Conservation (phyloP, 2,329 filamentous ascomycete species). For the Colletotrichum camelliae region DNA sequence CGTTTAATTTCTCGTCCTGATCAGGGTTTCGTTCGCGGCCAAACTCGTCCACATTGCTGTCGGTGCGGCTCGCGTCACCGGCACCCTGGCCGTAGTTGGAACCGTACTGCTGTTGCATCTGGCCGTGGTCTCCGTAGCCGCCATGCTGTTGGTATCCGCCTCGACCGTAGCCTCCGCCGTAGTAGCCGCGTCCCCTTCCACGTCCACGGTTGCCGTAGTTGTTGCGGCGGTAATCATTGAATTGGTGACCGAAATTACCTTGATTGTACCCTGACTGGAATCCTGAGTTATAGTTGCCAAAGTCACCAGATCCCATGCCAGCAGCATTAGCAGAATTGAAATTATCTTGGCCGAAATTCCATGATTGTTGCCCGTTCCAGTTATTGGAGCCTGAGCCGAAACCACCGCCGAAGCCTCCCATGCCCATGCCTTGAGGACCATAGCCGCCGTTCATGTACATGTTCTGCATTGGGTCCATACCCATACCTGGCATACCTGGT, state of each 20-base stretch:
- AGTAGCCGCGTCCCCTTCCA: constrained; percentile 69
- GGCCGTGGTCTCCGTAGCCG: constrained; percentile 41
- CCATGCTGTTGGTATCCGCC: constrained; percentile 57
- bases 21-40: constrained; percentile 34
- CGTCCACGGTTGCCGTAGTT: constrained; percentile 71
- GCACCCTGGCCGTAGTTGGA: constrained; percentile 23
- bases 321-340: constrained; percentile 85
- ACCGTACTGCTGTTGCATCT: constrained; percentile 21
- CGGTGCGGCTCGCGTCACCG: constrained; percentile 24
- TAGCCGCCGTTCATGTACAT: constrained; percentile 83
- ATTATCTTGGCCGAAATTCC: constrained; percentile 88
- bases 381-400: constrained; percentile 69
- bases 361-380: constrained; percentile 82
- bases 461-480: constrained; percentile 83
- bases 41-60: constrained; percentile 43
- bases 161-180: constrained; percentile 58
- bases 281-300: constrained; percentile 79
- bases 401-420: constrained; percentile 76
- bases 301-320: constrained; percentile 82
- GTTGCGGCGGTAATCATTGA: constrained; percentile 78
- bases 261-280: constrained; percentile 80
- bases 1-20: constrained; percentile 7
- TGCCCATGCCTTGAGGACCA: constrained; percentile 76
- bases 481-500: constrained; percentile 79
- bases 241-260: constrained; percentile 83